phyloP scores from a whole-genome alignment of 345 rosid genomes.

The Populus deltoides region DNA sequence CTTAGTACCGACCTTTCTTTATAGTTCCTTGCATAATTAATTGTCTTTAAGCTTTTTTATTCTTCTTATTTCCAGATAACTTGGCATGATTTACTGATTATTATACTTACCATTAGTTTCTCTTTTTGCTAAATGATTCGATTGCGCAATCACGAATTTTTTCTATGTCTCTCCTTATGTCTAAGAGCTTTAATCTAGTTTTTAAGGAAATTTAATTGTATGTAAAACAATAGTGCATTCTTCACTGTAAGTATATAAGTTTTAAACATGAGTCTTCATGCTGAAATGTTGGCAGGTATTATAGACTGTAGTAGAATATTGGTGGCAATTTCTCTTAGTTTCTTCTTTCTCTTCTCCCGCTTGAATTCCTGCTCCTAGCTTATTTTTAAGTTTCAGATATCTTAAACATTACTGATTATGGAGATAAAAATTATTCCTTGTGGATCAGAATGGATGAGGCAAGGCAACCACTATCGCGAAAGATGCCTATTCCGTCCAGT shows the following conservation, averaged over 20 bases:
- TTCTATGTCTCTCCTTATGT: neutral
- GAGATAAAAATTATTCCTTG: neutral
- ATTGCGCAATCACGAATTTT: neutral
- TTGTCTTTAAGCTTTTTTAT: neutral
- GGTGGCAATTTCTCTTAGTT: neutral
- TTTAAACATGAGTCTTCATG: neutral
- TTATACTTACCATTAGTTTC: neutral
- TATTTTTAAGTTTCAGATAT: too few species aligned
- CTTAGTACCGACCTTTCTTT: neutral
- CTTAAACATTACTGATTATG: neutral
- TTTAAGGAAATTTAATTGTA: neutral
- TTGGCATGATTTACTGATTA: neutral
- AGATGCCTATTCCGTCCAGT: neutral
- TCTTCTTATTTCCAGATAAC: neutral
- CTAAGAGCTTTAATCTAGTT: neutral
- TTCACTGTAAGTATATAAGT: too few species aligned
- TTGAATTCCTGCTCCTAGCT: neutral
- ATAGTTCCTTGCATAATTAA: neutral
- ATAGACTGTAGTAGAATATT: neutral
- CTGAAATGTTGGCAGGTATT: neutral
- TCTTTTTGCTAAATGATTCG: neutral
- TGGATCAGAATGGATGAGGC: neutral
- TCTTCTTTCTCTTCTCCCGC: neutral
- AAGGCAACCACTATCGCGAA: neutral
- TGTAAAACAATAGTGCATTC: neutral